Base-by-base conservation (phyloP, 2,329 filamentous ascomycete species). In the Ceratocystis destructans region DNA sequence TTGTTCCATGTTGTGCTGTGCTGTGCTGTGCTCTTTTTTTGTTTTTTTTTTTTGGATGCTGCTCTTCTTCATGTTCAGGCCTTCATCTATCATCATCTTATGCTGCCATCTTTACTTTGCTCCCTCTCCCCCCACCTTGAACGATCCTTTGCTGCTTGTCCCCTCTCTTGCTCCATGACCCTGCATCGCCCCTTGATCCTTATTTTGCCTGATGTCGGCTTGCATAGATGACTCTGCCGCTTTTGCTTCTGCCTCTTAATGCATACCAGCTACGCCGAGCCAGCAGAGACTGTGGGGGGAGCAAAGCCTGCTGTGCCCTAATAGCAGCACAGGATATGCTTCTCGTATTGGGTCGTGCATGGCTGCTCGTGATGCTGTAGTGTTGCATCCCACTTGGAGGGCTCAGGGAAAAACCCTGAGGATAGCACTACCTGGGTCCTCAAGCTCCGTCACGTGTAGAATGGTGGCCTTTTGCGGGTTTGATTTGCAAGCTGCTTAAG, bases 81-180 rank as follows among this genome's bases (percentile, higher is more conserved):
- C 28, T 28, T 8, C 28, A 17, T 15, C 31, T 15, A 7, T 57
- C 25, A 7, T 57, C 25, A 7, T 57, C 22, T 57, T 33, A 17
- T 17, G 10, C 25, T 31, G 22, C 50, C 65, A 20, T 31, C 50
- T 12, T 41, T 67, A 33, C 25, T 61, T 68, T 62, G 48, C 48
- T 50, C 12, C 62, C 67, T 64, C 69, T 67, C 65, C 65, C 67
- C 50, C 62, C 62, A 61, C 68, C 64, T 62, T 65, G 68, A 67
- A 68, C 66, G 67, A 67, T 66, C 64, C 65, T 70, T 68, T 66
- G 67, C 53, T 46, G 31, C 31, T 50, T 50, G 48, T 50, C 48
- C 48, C 48, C 20, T 20, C 46, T 48, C 46, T 45, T 48, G 61
- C 61, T 59, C 53, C 66, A 37, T 28, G 66, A 59, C 53, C 66